Evolutionary conservation across 2,329 filamentous ascomycete species (phyloP).

Genomic region (Arthrobotrys pseudoclavata): DNA sequence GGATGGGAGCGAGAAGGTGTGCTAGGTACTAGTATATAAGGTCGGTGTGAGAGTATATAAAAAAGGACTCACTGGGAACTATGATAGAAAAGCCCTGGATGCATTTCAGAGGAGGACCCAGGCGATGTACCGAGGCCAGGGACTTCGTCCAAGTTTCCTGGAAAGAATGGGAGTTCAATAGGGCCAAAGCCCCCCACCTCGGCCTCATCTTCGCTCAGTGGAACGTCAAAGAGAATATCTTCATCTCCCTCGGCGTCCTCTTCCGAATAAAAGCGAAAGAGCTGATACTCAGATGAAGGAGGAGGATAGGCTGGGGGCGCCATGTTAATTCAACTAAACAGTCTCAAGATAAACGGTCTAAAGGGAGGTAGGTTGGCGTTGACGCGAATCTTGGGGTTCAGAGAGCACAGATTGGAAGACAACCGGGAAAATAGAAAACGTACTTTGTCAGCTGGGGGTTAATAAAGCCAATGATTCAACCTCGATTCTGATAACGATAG

Average conservation of each 20-base stretch:
- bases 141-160: neutral
- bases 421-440: neutral
- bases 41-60: neutral
- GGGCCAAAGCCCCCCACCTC: neutral
- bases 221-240: neutral
- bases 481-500: neutral
- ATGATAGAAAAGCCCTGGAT: neutral
- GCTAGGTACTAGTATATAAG: neutral
- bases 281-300: neutral
- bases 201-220: neutral
- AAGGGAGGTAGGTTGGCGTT: neutral
- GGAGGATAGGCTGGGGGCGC: slow-evolving; percentile 11
- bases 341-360: neutral
- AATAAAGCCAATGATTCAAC: neutral
- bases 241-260: neutral
- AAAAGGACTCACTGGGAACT: neutral
- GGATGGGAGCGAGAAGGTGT: neutral
- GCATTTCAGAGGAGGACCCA: neutral
- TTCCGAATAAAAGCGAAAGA: neutral
- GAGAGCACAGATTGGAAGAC: neutral
- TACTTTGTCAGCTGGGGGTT: neutral
- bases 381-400: neutral
- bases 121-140: neutral
- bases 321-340: neutral
- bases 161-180: neutral